Evolutionary conservation across 2,329 filamentous ascomycete species (phyloP), one percentile per base, ranked within the genome.

Genomic region (Chlorencoelia australis): DNA sequence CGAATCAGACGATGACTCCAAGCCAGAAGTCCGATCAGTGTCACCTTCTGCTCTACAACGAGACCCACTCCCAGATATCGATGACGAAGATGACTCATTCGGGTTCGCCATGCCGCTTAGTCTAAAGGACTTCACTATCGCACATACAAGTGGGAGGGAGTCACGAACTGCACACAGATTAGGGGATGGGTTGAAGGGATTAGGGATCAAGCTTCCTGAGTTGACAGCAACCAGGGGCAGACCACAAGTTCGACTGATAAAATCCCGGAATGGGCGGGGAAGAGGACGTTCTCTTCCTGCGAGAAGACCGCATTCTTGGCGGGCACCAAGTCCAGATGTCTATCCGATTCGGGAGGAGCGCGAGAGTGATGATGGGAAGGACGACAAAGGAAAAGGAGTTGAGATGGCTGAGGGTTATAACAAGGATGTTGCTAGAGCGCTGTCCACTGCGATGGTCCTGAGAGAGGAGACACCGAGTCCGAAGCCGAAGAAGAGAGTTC

Each of bases 401-500:
- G 19, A 19, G 16, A 25, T 20, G 9, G 26, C 14, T 11, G 15
- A 21, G 14, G 14, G 6, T 9, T 26, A 13, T 7, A 30, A 27
- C 11, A 40, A 39, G 24, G 35, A 41, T n/a, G 39, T 39, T 2
- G 24, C 27, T 20, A 49, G 46, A 26, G 48, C 43, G 16, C 47
- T 47, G 21, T 33, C 44, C 5, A 46, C 17, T 18, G 24, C 37
- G 22, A 31, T 28, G 34, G 39, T 35, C 14, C 9, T 13, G 8
- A 36, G 37, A 10, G 30, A 39, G 31, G 28, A 26, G 16, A 35
- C 35, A 19, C 38, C 32, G 32, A 48, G 40, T 24, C 27, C 35
- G 32, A 54, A 48, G 35, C 29, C 37, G 27, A 55, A 54, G 48
- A 56, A 56, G 47, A 49, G 42, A 30, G 52, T 56, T 29, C 52